Conservation (phyloP, 2,329 filamentous ascomycete genomes). For the Botrytis medusae region DNA sequence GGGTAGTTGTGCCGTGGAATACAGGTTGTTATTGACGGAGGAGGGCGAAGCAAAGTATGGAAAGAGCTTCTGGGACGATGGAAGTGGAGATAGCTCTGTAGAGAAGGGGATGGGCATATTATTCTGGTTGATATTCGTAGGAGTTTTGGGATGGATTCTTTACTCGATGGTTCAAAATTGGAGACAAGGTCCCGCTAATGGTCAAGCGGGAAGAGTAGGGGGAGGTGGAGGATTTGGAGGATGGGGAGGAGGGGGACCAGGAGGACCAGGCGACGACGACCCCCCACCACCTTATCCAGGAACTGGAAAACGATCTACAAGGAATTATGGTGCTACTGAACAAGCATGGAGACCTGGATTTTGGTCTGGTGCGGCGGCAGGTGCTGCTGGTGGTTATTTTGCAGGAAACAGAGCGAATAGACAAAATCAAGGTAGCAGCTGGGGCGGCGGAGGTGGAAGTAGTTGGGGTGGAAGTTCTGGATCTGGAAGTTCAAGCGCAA, state of each 20-base stretch:
- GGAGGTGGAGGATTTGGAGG: slow-evolving; percentile 44
- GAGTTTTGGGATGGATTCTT: slow-evolving; percentile 60
- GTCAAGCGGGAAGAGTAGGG: slow-evolving; percentile 38
- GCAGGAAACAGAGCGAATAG: slow-evolving; percentile 61
- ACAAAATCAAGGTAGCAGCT: slow-evolving; percentile 29
- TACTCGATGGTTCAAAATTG: slow-evolving; percentile 50
- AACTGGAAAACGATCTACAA: slow-evolving; percentile 30
- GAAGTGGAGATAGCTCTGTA: slow-evolving; percentile 7
- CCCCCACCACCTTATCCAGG: slow-evolving; percentile 40
- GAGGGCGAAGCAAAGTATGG: slow-evolving; percentile 70
- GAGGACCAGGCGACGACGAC: slow-evolving; percentile 34
- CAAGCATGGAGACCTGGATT: slow-evolving; percentile 70
- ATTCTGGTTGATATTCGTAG: slow-evolving; percentile 63
- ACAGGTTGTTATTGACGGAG: slow-evolving; percentile 75
- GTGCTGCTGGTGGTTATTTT: slow-evolving; percentile 70
- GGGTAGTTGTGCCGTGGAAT: slow-evolving; percentile 91
- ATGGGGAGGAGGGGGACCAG: slow-evolving; percentile 42
- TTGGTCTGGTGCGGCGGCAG: slow-evolving; percentile 63
- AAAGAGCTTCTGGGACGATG: slow-evolving; percentile 26
- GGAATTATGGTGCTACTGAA: slow-evolving; percentile 32
- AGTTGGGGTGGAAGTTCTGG: slow-evolving; percentile 16
- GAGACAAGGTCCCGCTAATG: slow-evolving; percentile 35
- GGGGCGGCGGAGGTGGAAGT: slow-evolving; percentile 29
- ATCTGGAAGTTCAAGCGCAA: slow-evolving; percentile 36
- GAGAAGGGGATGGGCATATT: slow-evolving; percentile 41